Evolutionary conservation across 108 stramenopile species (phyloP), one percentile per base, ranked within the genome.

Genomic region (Chaetoceros tenuissimus): DNA sequence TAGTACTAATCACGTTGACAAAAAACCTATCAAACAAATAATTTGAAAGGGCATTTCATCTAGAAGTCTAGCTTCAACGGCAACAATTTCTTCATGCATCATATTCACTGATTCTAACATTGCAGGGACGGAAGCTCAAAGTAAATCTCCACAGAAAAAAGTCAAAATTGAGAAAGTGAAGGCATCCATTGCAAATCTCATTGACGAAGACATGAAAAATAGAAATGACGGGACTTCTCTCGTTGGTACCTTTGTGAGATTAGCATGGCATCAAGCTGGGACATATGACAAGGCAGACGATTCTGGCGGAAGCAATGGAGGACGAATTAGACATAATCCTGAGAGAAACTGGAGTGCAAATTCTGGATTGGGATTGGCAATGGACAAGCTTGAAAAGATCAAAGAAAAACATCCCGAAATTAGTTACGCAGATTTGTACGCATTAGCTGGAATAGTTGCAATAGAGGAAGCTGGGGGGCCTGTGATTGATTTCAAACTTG

Each of bases 231-330:
- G 91, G 0, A 86, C 87, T 0, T 59, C 60, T 48, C 57, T 92
- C 44, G 71, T 74, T 17, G 85, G 84, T 27, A 91, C 89, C 24
- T 84, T 85, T 40, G 83, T 91, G 20, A 73, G 89, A 47, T 47
- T 99, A 48, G 96, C 98, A 0, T 99, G 98, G 98, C 98, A 99
- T 65, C 76, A 75, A 47, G 79, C 91, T 2, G 97, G 95, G 20
- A 94, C 96, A 2, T 97, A 87, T 61, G 67, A 58, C 62, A 73
- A 77, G 24, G 55, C 59, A 8, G 85, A 87, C 63, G 72, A 78
- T 24, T 66, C 74, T 22, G 98, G 99, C 1, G 99, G 99, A 24
- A 83, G 81, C 48, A 84, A 94, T 56, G 98, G 99, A 26, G 96
- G 91, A 10, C 68, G 83, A 45, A 98, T 98, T 94, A 68, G 98